phyloP scores from a whole-genome alignment of 495 filamentous ascomycete species.

The Pyronema omphalodes region DNA sequence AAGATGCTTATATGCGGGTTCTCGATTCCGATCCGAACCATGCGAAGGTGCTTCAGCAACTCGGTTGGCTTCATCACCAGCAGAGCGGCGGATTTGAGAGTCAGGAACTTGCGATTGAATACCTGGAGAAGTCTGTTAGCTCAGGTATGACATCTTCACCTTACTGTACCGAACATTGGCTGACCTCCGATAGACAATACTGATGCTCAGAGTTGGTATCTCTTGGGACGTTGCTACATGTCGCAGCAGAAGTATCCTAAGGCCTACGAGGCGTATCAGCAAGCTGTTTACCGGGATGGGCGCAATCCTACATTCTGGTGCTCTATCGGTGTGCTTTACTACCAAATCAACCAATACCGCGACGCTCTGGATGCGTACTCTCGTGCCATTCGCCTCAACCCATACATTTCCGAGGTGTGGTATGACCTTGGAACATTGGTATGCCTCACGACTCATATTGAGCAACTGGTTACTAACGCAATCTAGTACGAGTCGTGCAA shows the following conservation, averaged over 20 bases:
- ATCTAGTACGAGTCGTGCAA: conserved; percentile 90
- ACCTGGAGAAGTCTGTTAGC: conserved; percentile 87
- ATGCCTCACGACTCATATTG: conserved; percentile 29
- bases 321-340: conserved; percentile 97
- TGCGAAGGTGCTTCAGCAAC: conserved; percentile 93
- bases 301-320: conserved; percentile 99
- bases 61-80: conserved; percentile 95
- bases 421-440: conserved; percentile 95
- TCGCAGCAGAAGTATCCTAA: conserved; percentile 98
- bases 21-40: conserved; percentile 91
- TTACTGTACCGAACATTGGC: neutral
- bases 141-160: conserved; percentile 47
- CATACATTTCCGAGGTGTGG: conserved; percentile 98
- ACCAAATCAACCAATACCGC: conserved; percentile 99
- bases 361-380: conserved; percentile 98
- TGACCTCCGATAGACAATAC: conserved; percentile 45
- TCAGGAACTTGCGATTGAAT: conserved; percentile 93
- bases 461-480: conserved; percentile 8
- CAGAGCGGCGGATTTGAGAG: conserved; percentile 74
- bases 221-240: conserved; percentile 97
- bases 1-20: conserved; percentile 77
- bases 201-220: conserved; percentile 97
- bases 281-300: conserved; percentile 95
- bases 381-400: conserved; percentile 90
- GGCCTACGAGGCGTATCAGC: conserved; percentile 96